phyloP scores from a whole-genome alignment of 179 eudicot genomes.

The Drosera spatulata region DNA sequence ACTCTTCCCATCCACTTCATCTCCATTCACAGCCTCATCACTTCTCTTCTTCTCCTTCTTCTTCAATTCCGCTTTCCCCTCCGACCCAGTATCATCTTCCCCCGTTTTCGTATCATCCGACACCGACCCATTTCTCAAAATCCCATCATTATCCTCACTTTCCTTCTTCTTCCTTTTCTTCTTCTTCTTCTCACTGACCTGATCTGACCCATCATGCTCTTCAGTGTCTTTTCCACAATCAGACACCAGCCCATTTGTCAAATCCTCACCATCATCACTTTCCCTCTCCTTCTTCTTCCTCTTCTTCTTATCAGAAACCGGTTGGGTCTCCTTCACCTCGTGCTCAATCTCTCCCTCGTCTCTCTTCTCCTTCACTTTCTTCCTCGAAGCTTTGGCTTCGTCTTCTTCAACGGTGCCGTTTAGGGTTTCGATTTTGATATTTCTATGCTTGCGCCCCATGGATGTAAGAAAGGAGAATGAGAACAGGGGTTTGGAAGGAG shows the following conservation, averaged over 20 bases:
- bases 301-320: conserved; percentile 14
- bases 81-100: conserved; percentile 1
- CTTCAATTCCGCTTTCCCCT: conserved; percentile 5
- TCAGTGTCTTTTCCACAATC: background rate
- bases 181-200: conserved; percentile 11
- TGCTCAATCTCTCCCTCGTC: too few species aligned
- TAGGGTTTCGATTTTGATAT: too few species aligned
- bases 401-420: too few species aligned
- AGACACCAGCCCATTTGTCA: conserved; percentile 2
- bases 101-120: background rate
- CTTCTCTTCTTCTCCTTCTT: too few species aligned
- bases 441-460: too few species aligned
- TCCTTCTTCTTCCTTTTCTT: conserved; percentile 10
- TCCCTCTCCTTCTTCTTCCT: conserved; percentile 19
- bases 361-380: too few species aligned
- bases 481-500: too few species aligned
- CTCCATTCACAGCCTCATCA: too few species aligned
- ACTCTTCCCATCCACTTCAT: too few species aligned
- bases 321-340: conserved; percentile 8
- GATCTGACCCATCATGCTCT: conserved; percentile 13
- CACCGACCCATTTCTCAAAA: too few species aligned
- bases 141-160: background rate
- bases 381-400: too few species aligned
- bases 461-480: too few species aligned
- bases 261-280: conserved; percentile 9